Conservation (phyloP, 352 stramenopile genomes). For the Globisporangium sylvaticum region DNA sequence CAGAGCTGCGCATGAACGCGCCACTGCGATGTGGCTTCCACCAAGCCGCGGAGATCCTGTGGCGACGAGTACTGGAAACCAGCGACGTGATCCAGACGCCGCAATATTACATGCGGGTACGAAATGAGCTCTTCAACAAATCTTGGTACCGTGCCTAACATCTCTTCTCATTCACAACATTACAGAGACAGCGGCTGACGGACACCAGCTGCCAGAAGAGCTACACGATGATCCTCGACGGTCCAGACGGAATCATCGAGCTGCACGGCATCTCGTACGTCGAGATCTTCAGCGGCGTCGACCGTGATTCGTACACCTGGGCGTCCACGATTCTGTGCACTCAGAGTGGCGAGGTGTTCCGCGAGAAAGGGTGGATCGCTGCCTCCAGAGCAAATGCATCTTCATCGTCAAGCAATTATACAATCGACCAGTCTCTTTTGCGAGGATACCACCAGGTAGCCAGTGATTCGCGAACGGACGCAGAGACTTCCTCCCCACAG, state of each 20-base stretch:
- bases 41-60: not conserved
- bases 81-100: not conserved
- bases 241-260: not conserved
- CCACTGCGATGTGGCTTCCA: not conserved
- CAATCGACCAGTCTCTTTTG: not conserved
- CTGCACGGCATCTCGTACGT: conserved; percentile 9
- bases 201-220: not conserved
- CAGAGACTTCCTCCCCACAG: not conserved
- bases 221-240: not conserved
- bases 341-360: not conserved
- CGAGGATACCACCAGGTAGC: not conserved
- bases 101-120: conserved; percentile 8
- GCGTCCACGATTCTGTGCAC: not conserved
- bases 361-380: conserved; percentile 1
- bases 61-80: not conserved
- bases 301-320: conserved; percentile 2
- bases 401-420: too few relatives aligned
- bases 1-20: conserved; percentile 4
- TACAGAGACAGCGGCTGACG: not conserved
- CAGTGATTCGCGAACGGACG: not conserved
- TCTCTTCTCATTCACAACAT: not conserved
- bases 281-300: not conserved
- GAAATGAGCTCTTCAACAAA: not conserved
- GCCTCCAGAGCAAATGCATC: not conserved
- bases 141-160: not conserved